Conservation (phyloP, 495 filamentous ascomycete genomes). For the Physcia stellaris region DNA sequence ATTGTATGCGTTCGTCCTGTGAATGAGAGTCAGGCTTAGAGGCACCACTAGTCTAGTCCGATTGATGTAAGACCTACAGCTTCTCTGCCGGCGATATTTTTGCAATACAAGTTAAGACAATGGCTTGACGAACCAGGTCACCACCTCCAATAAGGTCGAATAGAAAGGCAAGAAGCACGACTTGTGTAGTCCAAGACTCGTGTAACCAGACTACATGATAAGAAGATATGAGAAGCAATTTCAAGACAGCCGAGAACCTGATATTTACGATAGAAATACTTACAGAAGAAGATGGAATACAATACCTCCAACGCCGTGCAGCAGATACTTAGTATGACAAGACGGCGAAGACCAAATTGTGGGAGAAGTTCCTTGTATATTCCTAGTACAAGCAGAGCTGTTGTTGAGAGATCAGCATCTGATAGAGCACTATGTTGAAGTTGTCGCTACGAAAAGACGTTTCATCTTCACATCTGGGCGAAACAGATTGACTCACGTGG, state of each 20-base stretch:
- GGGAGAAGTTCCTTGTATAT: constrained; percentile 10
- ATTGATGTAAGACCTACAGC: constrained; percentile 5
- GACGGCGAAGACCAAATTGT: constrained; percentile 1
- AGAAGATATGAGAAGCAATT: background rate
- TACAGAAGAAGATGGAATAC: constrained; percentile 6
- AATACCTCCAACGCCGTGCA: constrained; percentile 5
- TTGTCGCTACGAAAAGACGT: too few relatives aligned
- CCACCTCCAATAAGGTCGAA: background rate
- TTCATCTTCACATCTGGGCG: too few relatives aligned
- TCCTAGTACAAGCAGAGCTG: constrained; percentile 11
- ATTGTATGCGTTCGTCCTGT: constrained; percentile 8
- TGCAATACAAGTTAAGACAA: constrained; percentile 4
- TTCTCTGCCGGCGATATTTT: constrained; percentile 5
- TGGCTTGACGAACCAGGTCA: constrained; percentile 2
- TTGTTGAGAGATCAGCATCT: background rate
- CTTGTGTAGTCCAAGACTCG: constrained; percentile 5
- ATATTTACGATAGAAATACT: background rate
- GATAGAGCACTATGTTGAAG: too few relatives aligned
- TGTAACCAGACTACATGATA: constrained; percentile 8
- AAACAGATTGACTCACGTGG: background rate
- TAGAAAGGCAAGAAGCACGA: background rate
- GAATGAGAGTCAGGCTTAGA: background rate
- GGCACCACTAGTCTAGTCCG: background rate
- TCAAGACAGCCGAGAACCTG: background rate
- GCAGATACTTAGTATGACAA: constrained; percentile 4